Evolutionary conservation across 2,329 filamentous ascomycete species (phyloP).

Genomic region (Byssochlamys sp.): DNA sequence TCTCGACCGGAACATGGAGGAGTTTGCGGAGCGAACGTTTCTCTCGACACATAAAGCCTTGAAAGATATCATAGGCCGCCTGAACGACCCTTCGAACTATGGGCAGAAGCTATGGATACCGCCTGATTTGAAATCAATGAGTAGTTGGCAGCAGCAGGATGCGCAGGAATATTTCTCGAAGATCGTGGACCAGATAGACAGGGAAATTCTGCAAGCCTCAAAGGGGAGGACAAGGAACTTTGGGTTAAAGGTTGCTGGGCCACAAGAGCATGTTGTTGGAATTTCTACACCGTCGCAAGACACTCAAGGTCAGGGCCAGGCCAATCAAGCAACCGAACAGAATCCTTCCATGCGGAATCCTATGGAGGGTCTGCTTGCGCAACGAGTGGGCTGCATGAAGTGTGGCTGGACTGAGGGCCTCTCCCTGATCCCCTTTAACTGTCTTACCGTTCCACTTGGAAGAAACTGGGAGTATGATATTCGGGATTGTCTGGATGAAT

Average conservation of each 20-base stretch:
- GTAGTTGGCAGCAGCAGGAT: constrained; percentile 91
- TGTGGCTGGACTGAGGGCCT: constrained; percentile 84
- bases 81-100: constrained; percentile 62
- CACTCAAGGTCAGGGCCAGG: constrained; percentile 8
- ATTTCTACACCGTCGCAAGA: constrained; percentile 9
- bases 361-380: constrained; percentile 75
- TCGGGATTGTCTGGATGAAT: constrained; percentile 70
- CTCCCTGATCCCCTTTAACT: constrained; percentile 87
- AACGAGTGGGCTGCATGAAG: constrained; percentile 74
- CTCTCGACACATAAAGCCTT: constrained; percentile 47
- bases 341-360: constrained; percentile 53
- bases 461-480: constrained; percentile 58
- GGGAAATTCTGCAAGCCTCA: constrained; percentile 54
- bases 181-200: constrained; percentile 73
- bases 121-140: constrained; percentile 75
- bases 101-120: constrained; percentile 76
- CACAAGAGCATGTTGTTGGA: constrained; percentile 24
- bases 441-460: constrained; percentile 74
- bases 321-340: constrained; percentile 8
- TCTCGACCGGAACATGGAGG: constrained; percentile 40
- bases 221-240: constrained; percentile 34
- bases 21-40: constrained; percentile 26
- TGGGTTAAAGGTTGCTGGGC: constrained; percentile 30
- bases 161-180: constrained; percentile 96
- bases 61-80: constrained; percentile 55